These are phyloP conservation scores for Linum usitatissimum DNA, from an alignment of 345 rosid genomes.

Conservation along the genomic window DNA sequence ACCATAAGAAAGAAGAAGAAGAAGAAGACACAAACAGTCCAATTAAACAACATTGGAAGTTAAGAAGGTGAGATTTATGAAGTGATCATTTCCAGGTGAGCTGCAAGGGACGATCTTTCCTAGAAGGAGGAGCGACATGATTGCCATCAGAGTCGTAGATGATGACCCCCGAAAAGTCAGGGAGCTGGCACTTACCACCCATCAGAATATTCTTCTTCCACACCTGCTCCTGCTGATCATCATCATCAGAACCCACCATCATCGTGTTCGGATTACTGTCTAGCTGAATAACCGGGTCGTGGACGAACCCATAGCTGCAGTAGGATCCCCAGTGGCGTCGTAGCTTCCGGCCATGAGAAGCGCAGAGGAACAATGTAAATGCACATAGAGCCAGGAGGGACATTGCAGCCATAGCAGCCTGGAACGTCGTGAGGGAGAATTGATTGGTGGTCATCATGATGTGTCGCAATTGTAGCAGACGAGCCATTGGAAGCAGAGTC, in stretches of 20 bases:
- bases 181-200: constrained; percentile 88
- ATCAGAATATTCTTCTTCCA: constrained; percentile 90
- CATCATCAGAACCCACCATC: constrained; percentile 15
- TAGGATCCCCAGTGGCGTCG: constrained; percentile 36
- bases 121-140: constrained; percentile 36
- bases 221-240: constrained; percentile 27
- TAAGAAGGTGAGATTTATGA: too few relatives aligned
- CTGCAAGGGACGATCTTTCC: constrained; percentile 30
- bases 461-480: constrained; percentile 6
- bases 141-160: constrained; percentile 61
- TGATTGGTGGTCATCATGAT: constrained; percentile 9
- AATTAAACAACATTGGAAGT: too few relatives aligned
- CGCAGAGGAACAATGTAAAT: constrained; percentile 41
- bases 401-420: constrained; percentile 31
- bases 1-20: too few relatives aligned
- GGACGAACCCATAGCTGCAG: constrained; percentile 34
- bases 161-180: constrained; percentile 83
- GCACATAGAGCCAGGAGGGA: constrained; percentile 37
- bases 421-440: constrained; percentile 12
- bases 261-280: constrained; percentile 18
- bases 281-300: constrained; percentile 51
- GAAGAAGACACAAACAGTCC: too few relatives aligned
- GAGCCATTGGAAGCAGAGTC: too few relatives aligned
- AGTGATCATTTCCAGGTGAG: constrained; percentile 57
- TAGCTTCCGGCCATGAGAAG: constrained; percentile 44